phyloP scores from a whole-genome alignment of 2,329 filamentous ascomycete species.

The Fonsecaea pugnacius region DNA sequence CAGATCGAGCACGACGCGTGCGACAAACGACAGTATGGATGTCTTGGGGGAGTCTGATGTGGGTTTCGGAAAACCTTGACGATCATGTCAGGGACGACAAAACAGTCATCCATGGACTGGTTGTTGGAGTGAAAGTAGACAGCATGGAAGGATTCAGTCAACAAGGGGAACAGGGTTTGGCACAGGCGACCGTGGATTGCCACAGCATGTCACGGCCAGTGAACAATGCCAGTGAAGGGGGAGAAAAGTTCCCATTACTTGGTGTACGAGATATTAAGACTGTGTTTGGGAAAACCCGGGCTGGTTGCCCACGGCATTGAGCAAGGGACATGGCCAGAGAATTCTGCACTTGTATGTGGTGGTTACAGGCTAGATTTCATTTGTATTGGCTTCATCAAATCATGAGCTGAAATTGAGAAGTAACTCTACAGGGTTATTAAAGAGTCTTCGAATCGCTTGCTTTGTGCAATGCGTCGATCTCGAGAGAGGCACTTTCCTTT shows the following conservation, averaged over 20 bases:
- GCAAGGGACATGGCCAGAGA: not conserved
- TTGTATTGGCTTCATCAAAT: conserved; percentile 1
- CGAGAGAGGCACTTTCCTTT: not conserved
- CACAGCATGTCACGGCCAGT: not conserved
- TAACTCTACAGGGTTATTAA: conserved; percentile 3
- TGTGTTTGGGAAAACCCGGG: not conserved
- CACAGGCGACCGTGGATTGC: not conserved
- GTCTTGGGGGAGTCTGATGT: conserved; percentile 18
- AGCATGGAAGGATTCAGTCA: not conserved
- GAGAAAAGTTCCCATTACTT: not conserved
- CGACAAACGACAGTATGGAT: conserved; percentile 6
- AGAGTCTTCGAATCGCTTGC: not conserved
- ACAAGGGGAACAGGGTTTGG: not conserved
- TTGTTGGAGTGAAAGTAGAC: not conserved
- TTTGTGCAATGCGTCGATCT: not conserved
- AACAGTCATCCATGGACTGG: not conserved
- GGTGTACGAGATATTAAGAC: not conserved
- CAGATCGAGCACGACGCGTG: not conserved
- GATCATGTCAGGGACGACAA: not conserved
- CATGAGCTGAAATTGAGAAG: not conserved
- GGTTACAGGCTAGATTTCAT: not conserved
- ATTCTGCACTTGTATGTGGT: not conserved
- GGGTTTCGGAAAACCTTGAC: not conserved
- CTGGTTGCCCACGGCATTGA: not conserved
- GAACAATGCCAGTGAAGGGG: not conserved